Evolutionary conservation across 768 basidiomycete species (phyloP).

Genomic region (Rhodocollybia butyracea): DNA sequence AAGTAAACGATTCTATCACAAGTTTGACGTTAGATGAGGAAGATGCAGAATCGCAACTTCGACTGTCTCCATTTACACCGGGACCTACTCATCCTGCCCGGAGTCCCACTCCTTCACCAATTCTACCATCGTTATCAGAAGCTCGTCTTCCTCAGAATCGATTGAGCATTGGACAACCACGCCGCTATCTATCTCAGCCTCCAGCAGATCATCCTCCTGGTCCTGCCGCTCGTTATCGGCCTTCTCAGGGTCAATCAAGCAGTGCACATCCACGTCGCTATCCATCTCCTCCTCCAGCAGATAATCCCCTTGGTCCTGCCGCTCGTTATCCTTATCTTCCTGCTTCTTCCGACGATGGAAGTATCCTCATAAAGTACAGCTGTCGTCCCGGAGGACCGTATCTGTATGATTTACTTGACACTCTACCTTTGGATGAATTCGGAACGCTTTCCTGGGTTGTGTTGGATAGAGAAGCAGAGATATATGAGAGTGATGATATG

Average conservation of each 20-base stretch:
- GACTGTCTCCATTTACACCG: neutral
- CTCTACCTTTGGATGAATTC: conserved; percentile 55
- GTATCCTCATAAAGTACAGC: conserved; percentile 49
- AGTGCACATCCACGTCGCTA: conserved; percentile 8
- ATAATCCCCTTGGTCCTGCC: conserved; percentile 49
- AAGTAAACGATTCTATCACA: neutral
- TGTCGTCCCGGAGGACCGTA: conserved; percentile 65
- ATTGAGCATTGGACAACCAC: neutral
- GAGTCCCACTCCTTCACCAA: neutral
- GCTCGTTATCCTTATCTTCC: conserved; percentile 50
- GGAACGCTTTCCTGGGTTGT: conserved; percentile 70
- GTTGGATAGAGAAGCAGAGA: conserved; percentile 70
- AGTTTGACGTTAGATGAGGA: neutral
- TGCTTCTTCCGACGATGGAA: conserved; percentile 42
- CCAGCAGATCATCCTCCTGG: conserved; percentile 43
- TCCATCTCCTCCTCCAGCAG: conserved; percentile 38
- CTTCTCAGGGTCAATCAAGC: neutral
- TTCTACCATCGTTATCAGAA: neutral
- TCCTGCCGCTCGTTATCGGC: conserved; percentile 37
- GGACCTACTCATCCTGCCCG: neutral
- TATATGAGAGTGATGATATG: conserved; percentile 69
- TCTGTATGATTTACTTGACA: conserved; percentile 61
- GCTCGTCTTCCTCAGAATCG: neutral
- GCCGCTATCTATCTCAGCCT: conserved; percentile 34
- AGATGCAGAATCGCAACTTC: neutral